Evolutionary conservation across 768 basidiomycete species (phyloP), one percentile per base, ranked within the genome.

Genomic region (Clitopilus passeckerianus): DNA sequence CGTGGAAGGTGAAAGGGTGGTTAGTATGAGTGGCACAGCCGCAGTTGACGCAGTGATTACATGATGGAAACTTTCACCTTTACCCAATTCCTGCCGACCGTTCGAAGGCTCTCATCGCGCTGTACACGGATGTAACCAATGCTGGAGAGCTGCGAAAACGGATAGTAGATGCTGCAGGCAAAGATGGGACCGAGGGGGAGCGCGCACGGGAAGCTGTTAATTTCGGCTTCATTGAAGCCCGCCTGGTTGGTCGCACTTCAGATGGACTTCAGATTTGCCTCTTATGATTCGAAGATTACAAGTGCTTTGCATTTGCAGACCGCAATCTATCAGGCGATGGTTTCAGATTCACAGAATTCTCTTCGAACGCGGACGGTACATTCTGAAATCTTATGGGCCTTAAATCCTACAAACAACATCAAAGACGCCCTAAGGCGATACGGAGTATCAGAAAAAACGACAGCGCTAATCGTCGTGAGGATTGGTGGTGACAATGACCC

Each of bases 341-440:
- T 95, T 10, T 84, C 93, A 0, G 78, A 83, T 27, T 70, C 81
- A 2, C 81, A 87, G 43, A 77, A 75, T 20, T 67, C 75, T 0
- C 75, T 96, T 59, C 80, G 88, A 53, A 95, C 95, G 1, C 92
- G 89, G 74, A 93, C 93, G 0, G 74, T 95, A 0, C 95, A 98
- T 68, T 93, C 93, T 0, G 95, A 98, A 71, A 81, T 98, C 55
- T 77, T 98, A n/a, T 94, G 90, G 80, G 74, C 83, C 20, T 76
- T 98, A 53, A 93, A 90, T 63, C 93, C 94, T 1, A 91, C 86
- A 5, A 91, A 92, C 63, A 97, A 95, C 68, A 98, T 98, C 56
- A 84, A 89, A 1, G 95, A 98, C 66, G 89, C 90, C 0, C 84
- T 98, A 60, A 81, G 85, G 54, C 84, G 91, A 59, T 96, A 93